A percentile compares a stretch with the other conserved stretches of the same genome.
Evolutionary conservation across 345 rosid species (phyloP).

Genomic region (Linum tenue): DNA sequence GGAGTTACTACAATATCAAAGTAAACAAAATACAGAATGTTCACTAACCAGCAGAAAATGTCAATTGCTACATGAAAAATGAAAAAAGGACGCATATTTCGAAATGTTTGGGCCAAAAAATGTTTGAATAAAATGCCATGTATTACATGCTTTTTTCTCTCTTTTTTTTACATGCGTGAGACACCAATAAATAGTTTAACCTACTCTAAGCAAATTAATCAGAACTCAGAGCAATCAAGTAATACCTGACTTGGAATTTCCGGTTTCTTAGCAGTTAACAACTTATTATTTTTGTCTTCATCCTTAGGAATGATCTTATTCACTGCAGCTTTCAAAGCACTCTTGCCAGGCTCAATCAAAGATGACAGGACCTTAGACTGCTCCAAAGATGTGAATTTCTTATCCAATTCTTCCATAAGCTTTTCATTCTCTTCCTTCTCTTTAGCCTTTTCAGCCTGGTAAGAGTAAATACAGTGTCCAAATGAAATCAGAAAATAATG

Average conservation of each 20-base stretch:
- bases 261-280: constrained; percentile 13
- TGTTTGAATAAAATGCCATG: background rate
- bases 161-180: too few species aligned
- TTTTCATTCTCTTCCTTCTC: constrained; percentile 75
- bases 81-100: too few species aligned
- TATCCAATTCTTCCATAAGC: constrained; percentile 70
- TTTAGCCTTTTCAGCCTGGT: constrained; percentile 81
- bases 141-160: background rate
- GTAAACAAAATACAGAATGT: background rate
- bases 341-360: constrained; percentile 57
- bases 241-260: constrained; percentile 35
- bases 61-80: too few species aligned
- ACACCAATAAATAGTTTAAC: background rate
- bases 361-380: constrained; percentile 47
- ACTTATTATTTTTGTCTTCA: constrained; percentile 24
- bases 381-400: constrained; percentile 53
- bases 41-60: background rate
- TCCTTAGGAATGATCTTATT: constrained; percentile 32
- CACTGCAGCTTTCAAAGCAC: constrained; percentile 48
- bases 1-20: background rate
- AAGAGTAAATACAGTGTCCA: constrained; percentile 4
- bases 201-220: background rate
- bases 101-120: background rate
- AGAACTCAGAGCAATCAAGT: constrained; percentile 2
- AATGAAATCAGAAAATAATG: background rate